Conservation (phyloP, 1,284 basidiomycete species). For the Naganishia liquefaciens region DNA sequence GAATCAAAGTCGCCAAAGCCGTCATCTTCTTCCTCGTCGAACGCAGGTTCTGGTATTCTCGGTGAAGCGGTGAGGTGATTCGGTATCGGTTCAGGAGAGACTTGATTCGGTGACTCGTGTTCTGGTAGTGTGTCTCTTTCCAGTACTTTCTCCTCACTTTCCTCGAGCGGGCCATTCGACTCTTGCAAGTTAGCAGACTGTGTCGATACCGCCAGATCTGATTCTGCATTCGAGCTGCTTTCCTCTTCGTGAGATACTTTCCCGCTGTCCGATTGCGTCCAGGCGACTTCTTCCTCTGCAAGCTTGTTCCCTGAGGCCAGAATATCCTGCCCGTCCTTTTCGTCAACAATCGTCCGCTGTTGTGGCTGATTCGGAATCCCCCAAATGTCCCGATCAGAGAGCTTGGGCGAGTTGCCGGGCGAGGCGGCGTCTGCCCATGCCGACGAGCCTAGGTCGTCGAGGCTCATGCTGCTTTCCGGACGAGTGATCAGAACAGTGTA, state of each 20-base stretch:
- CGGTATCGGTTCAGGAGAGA: not conserved
- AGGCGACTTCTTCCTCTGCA: too few species aligned
- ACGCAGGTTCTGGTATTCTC: conserved; percentile 8
- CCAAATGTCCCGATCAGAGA: conserved; percentile 15
- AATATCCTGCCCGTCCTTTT: not conserved
- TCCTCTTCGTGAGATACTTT: not conserved
- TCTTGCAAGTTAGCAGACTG: not conserved
- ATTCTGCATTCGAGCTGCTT: not conserved
- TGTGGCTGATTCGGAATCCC: not conserved
- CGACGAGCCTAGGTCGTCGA: conserved; percentile 17
- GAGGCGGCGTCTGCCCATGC: conserved; percentile 21
- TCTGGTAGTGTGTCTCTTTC: too few species aligned
- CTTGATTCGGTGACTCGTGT: not conserved
- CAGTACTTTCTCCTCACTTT: not conserved
- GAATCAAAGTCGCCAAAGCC: conserved; percentile 47
- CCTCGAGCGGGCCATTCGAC: not conserved
- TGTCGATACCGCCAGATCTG: not conserved
- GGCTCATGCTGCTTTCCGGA: conserved; percentile 3
- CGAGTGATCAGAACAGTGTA: not conserved
- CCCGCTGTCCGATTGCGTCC: not conserved
- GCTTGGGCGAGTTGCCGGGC: not conserved
- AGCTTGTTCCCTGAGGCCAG: too few species aligned
- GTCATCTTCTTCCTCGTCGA: conserved; percentile 64
- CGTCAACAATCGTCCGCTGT: not conserved
- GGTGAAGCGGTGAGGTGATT: not conserved